Evolutionary conservation across 2,329 filamentous ascomycete genomes (phyloP), one percentile per base, ranked within the genome.

Genomic region (Bipolaris zeicola): DNA sequence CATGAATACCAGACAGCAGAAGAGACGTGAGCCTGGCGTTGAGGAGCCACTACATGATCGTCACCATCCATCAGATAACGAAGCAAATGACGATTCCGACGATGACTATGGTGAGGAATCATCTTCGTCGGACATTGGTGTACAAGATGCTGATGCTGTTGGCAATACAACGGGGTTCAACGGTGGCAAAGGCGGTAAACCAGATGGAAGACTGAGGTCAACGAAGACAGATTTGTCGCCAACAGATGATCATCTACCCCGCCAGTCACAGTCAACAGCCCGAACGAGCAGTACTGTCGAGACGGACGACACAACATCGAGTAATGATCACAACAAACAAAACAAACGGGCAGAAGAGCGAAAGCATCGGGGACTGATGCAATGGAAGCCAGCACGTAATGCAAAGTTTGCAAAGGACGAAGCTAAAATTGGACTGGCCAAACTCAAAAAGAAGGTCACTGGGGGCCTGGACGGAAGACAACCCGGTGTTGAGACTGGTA

Each of bases 361-460:
- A 0, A 92, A 93, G 78, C 92, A 97, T 66, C 84, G 93, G 10
- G 94, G 94, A 0, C 69, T 96, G 71, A 96, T 97, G 91, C 94
- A 98, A 76, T 98, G 93, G 92, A 90, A 88, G 70, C 93, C 94
- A 0, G 90, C 93, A 73, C 83, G 94, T 38, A 96, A 96, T 72
- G 81, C 87, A 20, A 87, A 88, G 64, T 98, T 97, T 74, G 93
- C 89, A 41, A 96, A 95, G 78, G 84, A 97, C 68, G 91, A 98
- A 80, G 87, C 90, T 0, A 89, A 89, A 68, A 93, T 88, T 77
- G 91, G 90, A 0, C 76, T 92, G 5, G 82, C 87, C 42, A 91
- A 90, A 74, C 78, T 96, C 52, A 90, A 88, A 75, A 89, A 90
- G 69, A 88, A 91, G 72, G 83, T 95, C 8, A 88, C 87, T 33